Evolutionary conservation across 148 eudicot genomes (phyloP).

Genomic region (Linanthus parryae): DNA sequence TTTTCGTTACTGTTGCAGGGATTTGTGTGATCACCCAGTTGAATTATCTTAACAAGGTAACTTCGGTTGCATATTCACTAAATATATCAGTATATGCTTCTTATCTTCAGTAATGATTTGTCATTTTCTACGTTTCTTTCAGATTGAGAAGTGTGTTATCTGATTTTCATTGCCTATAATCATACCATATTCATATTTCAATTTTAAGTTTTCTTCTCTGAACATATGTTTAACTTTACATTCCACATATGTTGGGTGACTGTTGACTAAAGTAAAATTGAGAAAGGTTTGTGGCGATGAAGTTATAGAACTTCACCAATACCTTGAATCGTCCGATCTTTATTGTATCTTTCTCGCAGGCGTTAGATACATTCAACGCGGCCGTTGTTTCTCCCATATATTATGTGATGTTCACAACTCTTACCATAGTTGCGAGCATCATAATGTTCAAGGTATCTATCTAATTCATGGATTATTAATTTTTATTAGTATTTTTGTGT

Average conservation of each 20-base stretch:
- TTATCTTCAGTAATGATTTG: no score
- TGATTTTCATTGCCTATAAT: no score
- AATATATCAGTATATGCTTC: no score
- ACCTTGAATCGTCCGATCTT: neutral
- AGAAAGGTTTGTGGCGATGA: no score
- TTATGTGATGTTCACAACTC: constrained; percentile 90
- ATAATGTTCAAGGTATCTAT: constrained; percentile 81
- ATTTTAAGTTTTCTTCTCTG: no score
- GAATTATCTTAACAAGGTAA: constrained; percentile 91
- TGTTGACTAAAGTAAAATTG: no score
- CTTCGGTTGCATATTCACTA: neutral
- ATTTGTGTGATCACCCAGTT: constrained; percentile 68
- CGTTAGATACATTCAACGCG: constrained; percentile 71
- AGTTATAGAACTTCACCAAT: neutral
- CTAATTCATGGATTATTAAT: neutral
- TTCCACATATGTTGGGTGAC: no score
- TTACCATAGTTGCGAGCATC: constrained; percentile 76
- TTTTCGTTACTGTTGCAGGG: constrained; percentile 64
- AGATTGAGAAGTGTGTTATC: no score
- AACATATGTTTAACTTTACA: no score
- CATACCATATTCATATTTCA: no score
- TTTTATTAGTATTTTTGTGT: neutral
- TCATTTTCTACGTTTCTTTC: neutral
- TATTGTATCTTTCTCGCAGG: constrained; percentile 30
- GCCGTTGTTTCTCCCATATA: constrained; percentile 91